phyloP scores from a whole-genome alignment of 805 yeast species.

The Teunomyces pallodes region DNA sequence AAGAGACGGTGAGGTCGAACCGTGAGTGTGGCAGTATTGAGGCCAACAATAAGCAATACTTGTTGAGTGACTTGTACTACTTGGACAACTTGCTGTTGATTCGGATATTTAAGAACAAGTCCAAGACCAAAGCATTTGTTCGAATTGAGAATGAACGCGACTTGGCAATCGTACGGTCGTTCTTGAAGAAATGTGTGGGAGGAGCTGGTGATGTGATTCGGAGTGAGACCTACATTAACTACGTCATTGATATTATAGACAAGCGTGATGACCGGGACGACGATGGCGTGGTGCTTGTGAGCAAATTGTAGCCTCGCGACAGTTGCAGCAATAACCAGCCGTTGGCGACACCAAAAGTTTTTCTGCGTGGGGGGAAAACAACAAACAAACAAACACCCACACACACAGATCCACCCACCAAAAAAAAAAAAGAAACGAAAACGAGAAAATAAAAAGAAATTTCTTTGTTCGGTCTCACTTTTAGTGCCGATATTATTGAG shows the following conservation, averaged over 20 bases:
- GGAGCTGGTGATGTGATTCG: slow-evolving; percentile 7
- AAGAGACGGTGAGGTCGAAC: slow-evolving; percentile 18
- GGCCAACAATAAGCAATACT: slow-evolving; percentile 41
- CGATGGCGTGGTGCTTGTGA: not conserved
- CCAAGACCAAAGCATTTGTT: slow-evolving; percentile 41
- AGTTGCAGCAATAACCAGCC: not conserved
- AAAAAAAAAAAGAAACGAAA: no score
- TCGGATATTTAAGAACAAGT: slow-evolving; percentile 38
- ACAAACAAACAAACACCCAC: not conserved
- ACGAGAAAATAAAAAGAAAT: no score
- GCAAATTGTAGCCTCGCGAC: not conserved
- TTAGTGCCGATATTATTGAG: no score
- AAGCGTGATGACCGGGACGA: slow-evolving; percentile 21
- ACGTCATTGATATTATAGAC: slow-evolving; percentile 35
- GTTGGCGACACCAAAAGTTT: no score
- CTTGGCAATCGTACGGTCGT: slow-evolving; percentile 21
- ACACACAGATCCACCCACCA: no score
- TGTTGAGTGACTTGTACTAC: slow-evolving; percentile 38
- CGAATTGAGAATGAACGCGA: slow-evolving; percentile 27
- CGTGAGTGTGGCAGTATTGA: slow-evolving; percentile 18
- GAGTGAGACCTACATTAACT: slow-evolving; percentile 21
- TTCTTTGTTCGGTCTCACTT: no score
- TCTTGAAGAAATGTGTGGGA: slow-evolving; percentile 19
- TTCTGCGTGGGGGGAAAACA: not conserved
- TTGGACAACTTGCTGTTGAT: slow-evolving; percentile 34